Conservation (phyloP, 192 early-diverging fungal genomes). For the Neocallimastix lanati region DNA sequence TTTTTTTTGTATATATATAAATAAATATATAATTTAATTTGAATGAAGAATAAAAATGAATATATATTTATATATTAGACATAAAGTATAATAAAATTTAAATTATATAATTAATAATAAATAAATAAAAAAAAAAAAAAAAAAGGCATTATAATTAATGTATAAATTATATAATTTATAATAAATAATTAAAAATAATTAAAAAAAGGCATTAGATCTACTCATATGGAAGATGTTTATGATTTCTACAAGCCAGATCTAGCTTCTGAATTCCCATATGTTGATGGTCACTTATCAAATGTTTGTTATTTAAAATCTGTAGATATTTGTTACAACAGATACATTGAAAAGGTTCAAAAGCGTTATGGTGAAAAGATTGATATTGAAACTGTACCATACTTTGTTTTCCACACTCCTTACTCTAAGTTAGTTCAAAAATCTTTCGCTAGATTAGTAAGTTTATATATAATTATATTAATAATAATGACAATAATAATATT, state of each 20-base stretch:
- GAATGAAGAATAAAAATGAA: too few species aligned
- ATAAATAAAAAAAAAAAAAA: too few species aligned
- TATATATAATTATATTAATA: too few species aligned
- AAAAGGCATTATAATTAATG: too few species aligned
- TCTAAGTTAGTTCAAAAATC: slow-evolving; percentile 93
- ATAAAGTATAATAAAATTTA: too few species aligned
- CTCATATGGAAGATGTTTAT: slow-evolving; percentile 92
- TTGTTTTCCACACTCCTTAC: slow-evolving; percentile 93
- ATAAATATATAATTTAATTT: too few species aligned
- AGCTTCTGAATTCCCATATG: slow-evolving; percentile 88
- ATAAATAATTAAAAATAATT: too few species aligned
- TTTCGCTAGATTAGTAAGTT: slow-evolving; percentile 48
- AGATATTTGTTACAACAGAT: slow-evolving; percentile 72
- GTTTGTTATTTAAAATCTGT: slow-evolving; percentile 79
- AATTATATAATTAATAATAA: too few species aligned
- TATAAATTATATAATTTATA: too few species aligned
- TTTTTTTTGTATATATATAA: too few species aligned
- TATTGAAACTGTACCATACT: slow-evolving; percentile 26
- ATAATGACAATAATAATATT: too few species aligned
- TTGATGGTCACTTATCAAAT: slow-evolving; percentile 88
- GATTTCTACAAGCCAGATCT: slow-evolving; percentile 99
- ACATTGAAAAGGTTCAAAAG: slow-evolving; percentile 46
- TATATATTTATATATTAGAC: too few species aligned
- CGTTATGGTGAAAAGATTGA: neutral
- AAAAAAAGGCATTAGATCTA: slow-evolving; percentile 51